Base-by-base conservation (phyloP, 495 filamentous ascomycete species). In the Podospora sp. region DNA sequence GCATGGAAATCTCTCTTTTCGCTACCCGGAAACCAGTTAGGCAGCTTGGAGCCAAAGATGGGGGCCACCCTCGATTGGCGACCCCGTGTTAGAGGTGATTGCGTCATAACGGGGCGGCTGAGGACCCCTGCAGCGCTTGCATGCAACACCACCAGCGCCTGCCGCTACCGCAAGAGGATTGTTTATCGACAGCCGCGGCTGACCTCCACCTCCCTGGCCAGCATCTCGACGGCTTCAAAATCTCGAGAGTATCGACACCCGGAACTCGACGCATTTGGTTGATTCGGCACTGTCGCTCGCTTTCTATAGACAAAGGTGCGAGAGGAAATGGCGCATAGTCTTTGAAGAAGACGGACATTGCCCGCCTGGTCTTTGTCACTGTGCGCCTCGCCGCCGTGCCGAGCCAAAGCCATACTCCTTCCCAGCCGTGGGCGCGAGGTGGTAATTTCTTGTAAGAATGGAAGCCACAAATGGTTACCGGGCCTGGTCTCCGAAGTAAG, bases 401-500 rank as follows among this genome's bases (percentile, higher is more conserved):
- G n/a, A 55, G n/a, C 40, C 52, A 55, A 55, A 26, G 16, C 20
- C 52, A 26, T 35, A 59, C n/a, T 59, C 56, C 25, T 59, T 59
- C 56, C 56, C 56, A 33, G 56, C n/a, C 56, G 6, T 20, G 56
- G 8, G 11, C 2, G 16, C 1, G 3, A 20, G 26, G 26, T 35
- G 14, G 21, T 18, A 24, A n/a, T n/a, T n/a, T 16, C 25, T 35
- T 52, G 50, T 26, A 20, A 64, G 27, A 50, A 76, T 76, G 73
- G 70, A 74, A 67, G 60, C 66, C 53, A 33, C 63, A 25, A 7
- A 52, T 55, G 67, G 55, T 27, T 40, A 27, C 21, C 60, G 70
- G 60, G 57, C 57, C 20, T 71, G 71, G 69, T 62, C 63, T 24
- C 66, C 71, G 0, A 46, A 40, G 71, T 73, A 69, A 69, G 72